These are phyloP conservation scores for Antrodiella citrinella DNA, from an alignment of 768 basidiomycete genomes.

Conservation along the genomic window DNA sequence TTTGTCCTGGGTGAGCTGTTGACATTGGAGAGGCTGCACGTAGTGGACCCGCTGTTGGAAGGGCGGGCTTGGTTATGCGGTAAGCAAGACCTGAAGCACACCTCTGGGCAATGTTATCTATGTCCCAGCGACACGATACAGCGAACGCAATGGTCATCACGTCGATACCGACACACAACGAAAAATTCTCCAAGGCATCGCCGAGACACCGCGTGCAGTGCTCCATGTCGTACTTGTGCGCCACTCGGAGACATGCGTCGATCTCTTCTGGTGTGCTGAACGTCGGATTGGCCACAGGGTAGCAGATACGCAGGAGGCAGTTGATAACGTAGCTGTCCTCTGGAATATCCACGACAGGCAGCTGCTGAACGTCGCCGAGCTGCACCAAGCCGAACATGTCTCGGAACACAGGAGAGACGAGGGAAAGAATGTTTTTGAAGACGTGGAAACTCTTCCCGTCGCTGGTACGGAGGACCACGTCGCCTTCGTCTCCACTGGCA, in stretches of 20 bases:
- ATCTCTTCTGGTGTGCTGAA: not conserved
- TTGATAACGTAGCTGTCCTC: not conserved
- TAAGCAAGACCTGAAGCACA: not conserved
- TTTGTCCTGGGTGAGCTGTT: not conserved
- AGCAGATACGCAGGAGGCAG: not conserved
- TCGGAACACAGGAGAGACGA: not conserved
- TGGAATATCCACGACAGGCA: not conserved
- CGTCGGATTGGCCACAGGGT: not conserved
- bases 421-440: not conserved
- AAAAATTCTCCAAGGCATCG: not conserved
- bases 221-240: not conserved
- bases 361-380: no score
- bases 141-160: not conserved
- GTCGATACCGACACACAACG: not conserved
- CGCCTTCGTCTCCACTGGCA: no score
- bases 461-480: not conserved
- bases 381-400: not conserved
- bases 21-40: not conserved
- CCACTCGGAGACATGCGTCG: not conserved
- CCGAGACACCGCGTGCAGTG: not conserved
- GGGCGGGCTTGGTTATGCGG: not conserved
- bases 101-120: not conserved
- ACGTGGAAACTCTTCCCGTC: not conserved
- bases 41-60: no score
- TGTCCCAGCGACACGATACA: not conserved